Base-by-base conservation (phyloP, 495 filamentous ascomycete genomes). In the Bacidia gigantensis region DNA sequence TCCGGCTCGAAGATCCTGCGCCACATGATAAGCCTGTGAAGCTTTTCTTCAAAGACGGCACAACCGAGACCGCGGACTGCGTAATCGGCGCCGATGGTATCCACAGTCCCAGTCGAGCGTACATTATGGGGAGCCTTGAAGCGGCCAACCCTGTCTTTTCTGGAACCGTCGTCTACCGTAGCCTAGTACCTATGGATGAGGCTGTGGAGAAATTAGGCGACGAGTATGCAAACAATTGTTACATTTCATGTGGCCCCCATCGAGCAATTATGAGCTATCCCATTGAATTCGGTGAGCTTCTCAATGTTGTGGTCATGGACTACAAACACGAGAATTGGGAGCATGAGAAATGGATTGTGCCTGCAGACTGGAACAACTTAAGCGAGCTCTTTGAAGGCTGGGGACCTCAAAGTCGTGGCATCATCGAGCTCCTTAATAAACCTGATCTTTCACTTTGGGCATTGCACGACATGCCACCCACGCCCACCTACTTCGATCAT, bases 261-360 rank as follows among this genome's bases (percentile, higher is more conserved):
- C 71, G 70, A 0, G 78, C 82, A 56, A 64, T 77, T 0, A 67
- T 85, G 12, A 84, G 81, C 0, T 85, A 79, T 59, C 81, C 82
- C 0, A 81, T 86, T 25, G 75, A 78, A 59, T 69, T 73, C 20
- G 82, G 77, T 3, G 66, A 74, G 58, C 78, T 74, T 11, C 76
- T 85, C 57, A 86, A 87, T 56, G 72, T 79, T 2, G 44, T 22
- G 22, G n/a, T 65, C 55, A 69, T 62, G 60, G 77, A 57, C 71
- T 73, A 65, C 38, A 59, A 66, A 49, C 65, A 60, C n/a, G 59
- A 67, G 39, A 62, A 61, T 23, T 79, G 68, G 73, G 62, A 77
- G n/a, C 51, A 65, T 49, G 65, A 72, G 17, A 64, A 69, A 21
- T 84, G 81, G 80, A 76, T 83, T 2, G 64, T 76, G 3, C 66